phyloP scores from a whole-genome alignment of 768 basidiomycete species.

The Calocybe gangraenosa region DNA sequence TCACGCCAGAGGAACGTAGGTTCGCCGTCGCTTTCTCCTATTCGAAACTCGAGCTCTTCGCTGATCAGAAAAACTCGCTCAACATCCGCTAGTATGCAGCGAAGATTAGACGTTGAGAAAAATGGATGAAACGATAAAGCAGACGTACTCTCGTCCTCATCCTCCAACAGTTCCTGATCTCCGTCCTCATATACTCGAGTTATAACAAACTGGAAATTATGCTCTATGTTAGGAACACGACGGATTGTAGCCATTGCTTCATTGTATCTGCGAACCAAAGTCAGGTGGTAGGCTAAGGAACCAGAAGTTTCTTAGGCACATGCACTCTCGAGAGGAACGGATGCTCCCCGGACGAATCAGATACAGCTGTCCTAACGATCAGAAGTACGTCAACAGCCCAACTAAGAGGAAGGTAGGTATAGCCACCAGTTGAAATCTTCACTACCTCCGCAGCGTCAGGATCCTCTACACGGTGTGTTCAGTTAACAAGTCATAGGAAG shows the following conservation, averaged over 20 bases:
- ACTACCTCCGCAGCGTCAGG: constrained; percentile 94
- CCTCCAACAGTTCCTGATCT: constrained; percentile 90
- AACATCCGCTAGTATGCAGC: constrained; percentile 67
- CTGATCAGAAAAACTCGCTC: constrained; percentile 91
- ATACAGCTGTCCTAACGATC: constrained; percentile 67
- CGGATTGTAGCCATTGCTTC: constrained; percentile 95
- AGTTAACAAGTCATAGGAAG: too few species aligned
- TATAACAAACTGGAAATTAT: constrained; percentile 87
- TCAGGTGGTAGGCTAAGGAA: background rate
- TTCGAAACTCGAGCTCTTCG: constrained; percentile 83
- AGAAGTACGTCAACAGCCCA: constrained; percentile 1
- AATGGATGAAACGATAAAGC: constrained; percentile 4
- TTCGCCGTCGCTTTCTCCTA: constrained; percentile 68
- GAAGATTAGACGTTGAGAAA: background rate
- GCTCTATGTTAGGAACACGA: constrained; percentile 69
- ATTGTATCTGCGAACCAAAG: constrained; percentile 62
- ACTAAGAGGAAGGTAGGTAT: too few species aligned
- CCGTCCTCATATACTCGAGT: constrained; percentile 98
- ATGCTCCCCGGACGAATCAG: constrained; percentile 89
- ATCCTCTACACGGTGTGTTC: constrained; percentile 59
- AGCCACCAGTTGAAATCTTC: constrained; percentile 74
- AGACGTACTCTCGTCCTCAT: constrained; percentile 80
- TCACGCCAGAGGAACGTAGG: constrained; percentile 90
- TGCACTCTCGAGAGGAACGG: constrained; percentile 93
- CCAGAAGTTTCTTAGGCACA: constrained; percentile 42